Percentiles rank a stretch among this genome's conserved stretches.
These are phyloP conservation scores for Coelastrella sp. DNA, from an alignment of 139 green algal genomes.

Conservation along the genomic window DNA sequence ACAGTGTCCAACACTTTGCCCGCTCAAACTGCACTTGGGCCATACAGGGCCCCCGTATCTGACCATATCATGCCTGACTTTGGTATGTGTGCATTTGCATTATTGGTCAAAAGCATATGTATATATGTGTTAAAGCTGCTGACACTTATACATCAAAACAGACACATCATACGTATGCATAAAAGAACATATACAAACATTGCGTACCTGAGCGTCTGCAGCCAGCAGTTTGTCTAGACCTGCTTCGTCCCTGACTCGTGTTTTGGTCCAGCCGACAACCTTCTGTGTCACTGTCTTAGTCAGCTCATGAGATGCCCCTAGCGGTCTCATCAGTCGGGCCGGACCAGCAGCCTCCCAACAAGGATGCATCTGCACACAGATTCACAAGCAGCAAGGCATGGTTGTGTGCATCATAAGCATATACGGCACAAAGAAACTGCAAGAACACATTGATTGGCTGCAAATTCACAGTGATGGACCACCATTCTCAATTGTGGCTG, in stretches of 20 bases:
- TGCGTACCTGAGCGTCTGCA: slow-evolving; percentile 19
- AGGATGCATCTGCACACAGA: background rate
- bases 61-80: no score
- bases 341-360: background rate
- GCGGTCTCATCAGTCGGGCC: background rate
- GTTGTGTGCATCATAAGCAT: no score
- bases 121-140: no score
- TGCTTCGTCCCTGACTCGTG: slow-evolving; percentile 12
- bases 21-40: no score
- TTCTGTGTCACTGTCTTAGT: background rate
- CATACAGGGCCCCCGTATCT: no score
- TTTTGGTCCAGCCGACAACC: background rate
- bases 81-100: no score
- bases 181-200: background rate
- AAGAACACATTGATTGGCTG: background rate
- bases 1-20: no score
- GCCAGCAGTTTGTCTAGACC: slow-evolving; percentile 28
- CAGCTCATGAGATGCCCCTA: background rate
- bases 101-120: no score
- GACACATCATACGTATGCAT: background rate
- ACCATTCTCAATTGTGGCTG: background rate
- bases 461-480: no score
- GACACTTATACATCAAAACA: background rate
- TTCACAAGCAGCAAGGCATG: background rate
- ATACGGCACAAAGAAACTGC: no score